Evolutionary conservation across 139 green algal genomes (phyloP).

Genomic region (Chlamydomonas sp.): DNA sequence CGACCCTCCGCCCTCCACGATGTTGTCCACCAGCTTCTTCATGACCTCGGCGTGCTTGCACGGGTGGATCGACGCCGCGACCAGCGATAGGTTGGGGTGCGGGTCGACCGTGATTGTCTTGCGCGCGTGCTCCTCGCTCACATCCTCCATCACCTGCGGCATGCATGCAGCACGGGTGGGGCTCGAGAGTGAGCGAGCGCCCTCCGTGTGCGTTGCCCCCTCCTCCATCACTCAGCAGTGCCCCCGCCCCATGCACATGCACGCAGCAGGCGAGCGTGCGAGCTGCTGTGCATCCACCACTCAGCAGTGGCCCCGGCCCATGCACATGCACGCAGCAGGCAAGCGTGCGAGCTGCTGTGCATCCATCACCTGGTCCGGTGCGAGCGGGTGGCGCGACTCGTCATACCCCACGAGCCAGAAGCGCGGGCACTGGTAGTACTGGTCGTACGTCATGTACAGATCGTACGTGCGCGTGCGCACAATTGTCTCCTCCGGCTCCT

Average conservation of each 20-base stretch:
- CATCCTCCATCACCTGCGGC: slow-evolving; percentile 76
- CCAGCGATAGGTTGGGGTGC: slow-evolving; percentile 64
- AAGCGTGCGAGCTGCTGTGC: too few species aligned
- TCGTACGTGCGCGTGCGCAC: slow-evolving; percentile 81
- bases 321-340: too few species aligned
- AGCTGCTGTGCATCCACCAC: too few species aligned
- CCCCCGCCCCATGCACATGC: too few species aligned
- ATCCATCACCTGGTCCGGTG: slow-evolving; percentile 40
- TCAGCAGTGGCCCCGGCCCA: too few species aligned
- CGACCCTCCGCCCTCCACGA: slow-evolving; percentile 42
- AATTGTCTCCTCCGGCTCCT: slow-evolving; percentile 47
- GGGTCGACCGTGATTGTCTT: slow-evolving; percentile 85
- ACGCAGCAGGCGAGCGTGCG: too few species aligned
- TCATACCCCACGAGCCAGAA: slow-evolving; percentile 86
- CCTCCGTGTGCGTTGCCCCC: too few species aligned
- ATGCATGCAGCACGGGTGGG: background rate
- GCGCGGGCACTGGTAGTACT: slow-evolving; percentile 75
- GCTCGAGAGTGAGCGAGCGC: background rate
- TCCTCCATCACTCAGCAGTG: too few species aligned
- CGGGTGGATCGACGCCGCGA: slow-evolving; percentile 78
- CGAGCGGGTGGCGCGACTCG: slow-evolving; percentile 56
- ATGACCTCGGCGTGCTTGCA: slow-evolving; percentile 75
- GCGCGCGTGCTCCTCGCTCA: slow-evolving; percentile 71
- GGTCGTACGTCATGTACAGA: slow-evolving; percentile 88
- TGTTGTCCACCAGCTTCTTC: slow-evolving; percentile 64